Evolutionary conservation across 495 filamentous ascomycete species (phyloP).

Genomic region (Xylaria telfairii): DNA sequence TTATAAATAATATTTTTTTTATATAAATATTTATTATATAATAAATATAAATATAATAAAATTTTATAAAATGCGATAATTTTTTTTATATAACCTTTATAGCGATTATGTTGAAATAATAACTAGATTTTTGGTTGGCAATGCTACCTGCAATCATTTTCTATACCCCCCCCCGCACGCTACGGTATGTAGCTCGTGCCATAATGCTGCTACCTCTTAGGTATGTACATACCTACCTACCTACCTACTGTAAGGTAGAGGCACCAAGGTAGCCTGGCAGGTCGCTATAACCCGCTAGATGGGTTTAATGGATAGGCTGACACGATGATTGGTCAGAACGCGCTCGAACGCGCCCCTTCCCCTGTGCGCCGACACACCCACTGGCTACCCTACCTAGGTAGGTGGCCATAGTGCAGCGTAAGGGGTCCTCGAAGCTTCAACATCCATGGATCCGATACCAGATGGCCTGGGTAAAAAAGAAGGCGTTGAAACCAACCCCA

Average conservation of each 20-base stretch:
- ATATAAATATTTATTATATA: too few species aligned
- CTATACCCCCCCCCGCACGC: too few species aligned
- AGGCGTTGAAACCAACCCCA: slow-evolving; percentile 8
- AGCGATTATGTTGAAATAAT: too few species aligned
- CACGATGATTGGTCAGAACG: slow-evolving; percentile 12
- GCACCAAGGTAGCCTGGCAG: not conserved
- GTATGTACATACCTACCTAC: not conserved
- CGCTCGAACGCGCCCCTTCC: not conserved
- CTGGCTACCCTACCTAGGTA: not conserved
- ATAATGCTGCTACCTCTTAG: too few species aligned
- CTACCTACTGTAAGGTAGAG: not conserved
- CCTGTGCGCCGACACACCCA: slow-evolving; percentile 10
- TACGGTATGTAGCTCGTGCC: too few species aligned
- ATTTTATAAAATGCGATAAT: too few species aligned
- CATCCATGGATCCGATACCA: not conserved
- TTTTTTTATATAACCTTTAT: too few species aligned
- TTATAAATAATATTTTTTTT: too few species aligned
- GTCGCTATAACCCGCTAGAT: not conserved
- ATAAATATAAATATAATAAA: too few species aligned
- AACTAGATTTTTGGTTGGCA: too few species aligned
- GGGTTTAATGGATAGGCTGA: not conserved
- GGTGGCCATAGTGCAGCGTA: not conserved
- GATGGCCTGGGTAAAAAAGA: not conserved
- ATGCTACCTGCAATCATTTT: too few species aligned
- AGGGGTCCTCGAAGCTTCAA: not conserved